phyloP scores from a whole-genome alignment of 768 basidiomycete species.

The Amanita pallidorosea region DNA sequence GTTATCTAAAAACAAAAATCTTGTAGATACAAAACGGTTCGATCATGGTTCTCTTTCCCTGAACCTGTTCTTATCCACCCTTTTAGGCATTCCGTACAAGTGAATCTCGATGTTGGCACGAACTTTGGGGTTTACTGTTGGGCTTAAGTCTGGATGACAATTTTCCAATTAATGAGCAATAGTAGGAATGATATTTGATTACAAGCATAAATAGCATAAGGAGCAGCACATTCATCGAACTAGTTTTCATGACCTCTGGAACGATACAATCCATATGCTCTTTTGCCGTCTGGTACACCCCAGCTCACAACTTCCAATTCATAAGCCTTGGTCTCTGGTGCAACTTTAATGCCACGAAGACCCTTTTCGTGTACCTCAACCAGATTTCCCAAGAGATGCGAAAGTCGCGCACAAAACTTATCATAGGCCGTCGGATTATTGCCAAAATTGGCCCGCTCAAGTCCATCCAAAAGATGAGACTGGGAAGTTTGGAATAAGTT shows the following conservation, averaged over 20 bases:
- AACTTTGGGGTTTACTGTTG: background rate
- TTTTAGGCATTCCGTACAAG: slow-evolving; percentile 34
- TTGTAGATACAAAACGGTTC: slow-evolving; percentile 28
- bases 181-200: too few relatives aligned
- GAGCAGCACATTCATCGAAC: background rate
- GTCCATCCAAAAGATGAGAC: slow-evolving; percentile 33
- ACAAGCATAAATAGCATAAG: background rate
- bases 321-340: background rate
- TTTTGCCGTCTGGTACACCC: background rate
- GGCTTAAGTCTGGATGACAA: too few relatives aligned
- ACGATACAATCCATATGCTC: background rate
- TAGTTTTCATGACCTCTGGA: background rate
- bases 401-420: slow-evolving; percentile 28
- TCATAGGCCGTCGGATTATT: slow-evolving; percentile 26
- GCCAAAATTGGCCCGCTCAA: slow-evolving; percentile 31
- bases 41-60: slow-evolving; percentile 4
- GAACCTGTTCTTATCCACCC: background rate
- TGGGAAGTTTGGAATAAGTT: slow-evolving; percentile 10
- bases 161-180: too few relatives aligned
- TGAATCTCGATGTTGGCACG: slow-evolving; percentile 9
- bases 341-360: background rate
- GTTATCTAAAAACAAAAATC: background rate
- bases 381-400: slow-evolving; percentile 38
- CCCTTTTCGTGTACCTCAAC: slow-evolving; percentile 24
- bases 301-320: slow-evolving; percentile 4